Evolutionary conservation across 495 filamentous ascomycete genomes (phyloP), one percentile per base, ranked within the genome.

Genomic region (Annulohypoxylon stygium): DNA sequence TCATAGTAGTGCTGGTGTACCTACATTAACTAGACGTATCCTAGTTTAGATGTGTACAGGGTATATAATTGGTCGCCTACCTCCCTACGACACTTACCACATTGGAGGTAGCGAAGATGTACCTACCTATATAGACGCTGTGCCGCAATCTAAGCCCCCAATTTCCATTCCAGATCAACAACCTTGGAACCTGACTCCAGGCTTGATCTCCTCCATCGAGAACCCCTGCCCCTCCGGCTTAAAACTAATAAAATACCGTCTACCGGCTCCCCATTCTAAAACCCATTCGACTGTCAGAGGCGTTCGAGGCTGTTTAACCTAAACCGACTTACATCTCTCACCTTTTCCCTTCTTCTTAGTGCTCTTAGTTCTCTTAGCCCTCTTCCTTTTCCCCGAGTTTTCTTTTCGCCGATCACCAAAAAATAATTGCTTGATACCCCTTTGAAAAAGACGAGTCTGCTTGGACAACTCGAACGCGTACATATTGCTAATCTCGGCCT

Each of bases 71-170:
- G 67, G 66, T 25, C 58, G 48, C 65, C 53, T 60, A 14, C 37
- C 30, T 63, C 34, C 43, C 43, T 57, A 20, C 12, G 48, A 34
- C 14, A 47, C 65, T 65, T 68, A 60, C 65, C 60, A 39, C 54
- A 69, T 73, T 23, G 36, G 45, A 61, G 47, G 57, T 71, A 63
- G 41, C 45, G 41, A 36, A 74, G 62, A 70, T 61, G 71, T 70
- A 43, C 39, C 39, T 43, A n/a, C 39, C 39, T 43, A 70, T 67
- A 70, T 64, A 67, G 47, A 62, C 50, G 67, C 71, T 70, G 71
- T 74, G 71, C 71, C 71, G 62, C 67, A 70, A 64, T 74, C 71
- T 74, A 74, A 74, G 71, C 71, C 71, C 71, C 67, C 71, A 74
- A 74, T 65, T 73, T 67, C 57, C 55, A 62, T 61, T 61, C 67